Evolutionary conservation across 202 grass and related monocot genomes (phyloP).

Genomic region (Musa balbisiana): DNA sequence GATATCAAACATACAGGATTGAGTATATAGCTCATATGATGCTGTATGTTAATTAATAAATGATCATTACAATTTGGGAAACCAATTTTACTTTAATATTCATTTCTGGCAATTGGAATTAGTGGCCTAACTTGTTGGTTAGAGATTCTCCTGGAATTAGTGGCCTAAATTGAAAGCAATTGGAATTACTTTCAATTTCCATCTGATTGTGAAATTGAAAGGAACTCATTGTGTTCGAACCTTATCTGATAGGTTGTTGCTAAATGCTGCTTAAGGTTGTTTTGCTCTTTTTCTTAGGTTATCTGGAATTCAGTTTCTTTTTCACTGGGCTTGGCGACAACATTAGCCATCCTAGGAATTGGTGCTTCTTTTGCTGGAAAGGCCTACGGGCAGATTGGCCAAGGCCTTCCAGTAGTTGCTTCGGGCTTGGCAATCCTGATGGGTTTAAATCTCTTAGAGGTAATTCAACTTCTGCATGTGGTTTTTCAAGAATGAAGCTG

Average conservation of each 20-base stretch:
- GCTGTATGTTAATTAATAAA: neutral
- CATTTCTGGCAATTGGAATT: too few relatives aligned
- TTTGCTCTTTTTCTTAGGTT: constrained; percentile 43
- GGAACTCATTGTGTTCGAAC: too few relatives aligned
- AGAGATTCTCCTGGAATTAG: too few relatives aligned
- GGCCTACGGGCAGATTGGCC: constrained; percentile 87
- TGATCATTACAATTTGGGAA: too few relatives aligned
- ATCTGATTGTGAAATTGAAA: too few relatives aligned
- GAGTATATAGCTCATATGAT: neutral
- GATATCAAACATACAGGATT: neutral
- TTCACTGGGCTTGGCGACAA: constrained; percentile 87
- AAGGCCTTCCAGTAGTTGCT: constrained; percentile 88
- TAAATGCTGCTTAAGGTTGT: neutral
- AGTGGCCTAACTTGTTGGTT: too few relatives aligned
- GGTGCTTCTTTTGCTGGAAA: constrained; percentile 98
- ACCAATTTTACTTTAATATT: too few relatives aligned
- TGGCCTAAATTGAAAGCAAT: too few relatives aligned
- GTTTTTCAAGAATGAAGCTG: neutral
- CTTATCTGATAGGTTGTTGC: too few relatives aligned
- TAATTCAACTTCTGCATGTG: constrained; percentile 28
- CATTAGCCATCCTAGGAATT: constrained; percentile 80
- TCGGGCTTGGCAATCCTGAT: constrained; percentile 75
- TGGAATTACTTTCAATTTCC: too few relatives aligned
- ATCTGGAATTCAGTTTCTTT: constrained; percentile 92
- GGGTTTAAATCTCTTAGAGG: constrained; percentile 90